Base-by-base conservation (phyloP, 805 yeast species). In the Barnettozyma sp. region DNA sequence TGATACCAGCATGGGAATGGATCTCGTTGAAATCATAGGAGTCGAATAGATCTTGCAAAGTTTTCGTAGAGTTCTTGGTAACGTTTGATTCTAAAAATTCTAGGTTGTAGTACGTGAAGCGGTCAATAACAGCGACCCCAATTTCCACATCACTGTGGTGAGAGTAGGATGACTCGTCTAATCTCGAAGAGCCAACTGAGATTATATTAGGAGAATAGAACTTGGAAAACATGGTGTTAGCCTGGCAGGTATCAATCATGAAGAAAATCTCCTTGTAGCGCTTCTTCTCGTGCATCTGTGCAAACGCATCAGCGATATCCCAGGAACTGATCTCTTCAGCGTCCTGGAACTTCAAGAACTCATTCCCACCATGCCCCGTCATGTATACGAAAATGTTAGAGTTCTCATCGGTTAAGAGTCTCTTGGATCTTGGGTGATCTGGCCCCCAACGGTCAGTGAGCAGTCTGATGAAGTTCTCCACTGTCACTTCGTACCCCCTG, bases 361-460 rank as follows among this genome's bases (percentile, higher is more conserved):
- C 97, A 52, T 88, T 86, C 35, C 99, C 99, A 17, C 99, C 99
- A 59, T 92, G 99, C 17, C 99, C 99, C 1, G 98, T 92, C 78
- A 92, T 70, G 57, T 92, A 92, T 19, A 92, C 82, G 59, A 92
- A 84, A 34, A 92, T 86, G 57, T 92, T 92, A 21, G 95, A 84
- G 55, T 86, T 78, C 56, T 88, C 97, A 63, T 92, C 97, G 0
- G 97, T 86, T 41, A 88, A 63, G 31, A 92, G 65, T 45, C 97
- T 68, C 60, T 92, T 92, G 11, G 94, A 82, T 43, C 95, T 70
- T 4, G 98, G 97, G 45, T 90, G 95, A 36, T 85, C 88, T 24
- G 79, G 82, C 30, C 87, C 87, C 95, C 97, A 92, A 46, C 97
- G 74, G 56, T 92, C 97, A 0, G 98, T 92, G 45, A 92, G 62